phyloP scores from a whole-genome alignment of 768 basidiomycete species.

The Thelephora aurantiotincta region DNA sequence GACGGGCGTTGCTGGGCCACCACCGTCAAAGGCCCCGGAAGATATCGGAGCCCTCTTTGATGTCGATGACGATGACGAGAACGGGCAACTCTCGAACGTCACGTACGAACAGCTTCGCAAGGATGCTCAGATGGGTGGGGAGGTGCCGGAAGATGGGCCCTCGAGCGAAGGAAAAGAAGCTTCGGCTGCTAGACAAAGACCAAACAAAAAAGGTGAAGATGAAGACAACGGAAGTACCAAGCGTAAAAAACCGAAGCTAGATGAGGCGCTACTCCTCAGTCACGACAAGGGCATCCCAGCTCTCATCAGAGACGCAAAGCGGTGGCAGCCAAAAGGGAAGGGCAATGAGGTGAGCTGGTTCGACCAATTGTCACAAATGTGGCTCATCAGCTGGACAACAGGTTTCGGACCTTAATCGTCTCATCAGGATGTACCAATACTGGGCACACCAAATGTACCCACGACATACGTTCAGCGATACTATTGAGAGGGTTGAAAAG shows the following conservation, averaged over 20 bases:
- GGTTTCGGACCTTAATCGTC: constrained; percentile 67
- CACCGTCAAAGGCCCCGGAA: constrained; percentile 9
- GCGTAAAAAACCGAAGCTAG: constrained; percentile 43
- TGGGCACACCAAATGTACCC: constrained; percentile 95
- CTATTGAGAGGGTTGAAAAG: constrained; percentile 75
- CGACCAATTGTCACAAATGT: neutral
- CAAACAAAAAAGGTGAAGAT: constrained; percentile 16
- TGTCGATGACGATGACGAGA: constrained; percentile 34
- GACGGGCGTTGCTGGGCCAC: neutral
- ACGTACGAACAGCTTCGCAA: constrained; percentile 9
- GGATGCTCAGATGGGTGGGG: no score
- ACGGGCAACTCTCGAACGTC: constrained; percentile 23
- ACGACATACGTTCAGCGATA: constrained; percentile 76
- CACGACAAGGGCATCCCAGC: constrained; percentile 59
- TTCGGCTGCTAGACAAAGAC: constrained; percentile 1
- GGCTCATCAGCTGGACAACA: constrained; percentile 15
- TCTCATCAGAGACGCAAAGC: constrained; percentile 62
- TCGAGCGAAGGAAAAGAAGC: constrained; percentile 7
- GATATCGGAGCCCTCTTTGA: constrained; percentile 31
- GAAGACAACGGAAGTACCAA: constrained; percentile 23
- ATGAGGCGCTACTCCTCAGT: constrained; percentile 64
- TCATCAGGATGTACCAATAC: constrained; percentile 80
- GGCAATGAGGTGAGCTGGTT: constrained; percentile 67
- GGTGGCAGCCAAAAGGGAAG: constrained; percentile 75
- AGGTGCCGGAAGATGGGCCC: no score